Conservation (phyloP, 805 yeast species). For the Cyberlindnera subsufficiens region DNA sequence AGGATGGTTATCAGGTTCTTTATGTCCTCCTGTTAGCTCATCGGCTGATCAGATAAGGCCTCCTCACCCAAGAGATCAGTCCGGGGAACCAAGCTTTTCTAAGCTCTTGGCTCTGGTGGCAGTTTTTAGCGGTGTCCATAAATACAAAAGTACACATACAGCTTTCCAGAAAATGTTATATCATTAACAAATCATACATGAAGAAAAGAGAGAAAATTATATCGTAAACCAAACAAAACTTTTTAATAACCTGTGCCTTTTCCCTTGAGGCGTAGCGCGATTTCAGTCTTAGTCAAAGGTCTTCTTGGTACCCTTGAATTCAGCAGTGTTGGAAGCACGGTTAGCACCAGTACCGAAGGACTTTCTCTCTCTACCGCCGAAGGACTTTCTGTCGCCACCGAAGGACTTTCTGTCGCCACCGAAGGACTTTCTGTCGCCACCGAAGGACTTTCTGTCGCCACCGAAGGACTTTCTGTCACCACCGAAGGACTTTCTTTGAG, state of each 20-base stretch:
- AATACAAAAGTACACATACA: too few species aligned
- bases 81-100: too few species aligned
- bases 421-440: constrained; percentile 30
- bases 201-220: neutral
- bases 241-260: constrained; percentile 1
- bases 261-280: neutral
- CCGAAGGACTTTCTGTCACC: constrained; percentile 28
- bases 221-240: neutral
- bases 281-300: constrained; percentile 46
- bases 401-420: constrained; percentile 33
- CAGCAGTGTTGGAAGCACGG: constrained; percentile 53
- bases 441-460: constrained; percentile 32
- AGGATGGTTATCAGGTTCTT: too few species aligned
- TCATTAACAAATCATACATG: constrained; percentile 1
- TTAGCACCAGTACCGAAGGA: constrained; percentile 26
- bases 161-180: neutral
- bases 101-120: too few species aligned
- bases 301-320: constrained; percentile 80
- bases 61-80: too few species aligned
- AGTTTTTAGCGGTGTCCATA: too few species aligned
- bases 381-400: constrained; percentile 31
- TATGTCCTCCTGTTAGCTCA: too few species aligned
- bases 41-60: too few species aligned
- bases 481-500: constrained; percentile 24
- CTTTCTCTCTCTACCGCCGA: constrained; percentile 37